Base-by-base conservation (phyloP, 768 basidiomycete species). In the Tricholoma hemisulphureum region DNA sequence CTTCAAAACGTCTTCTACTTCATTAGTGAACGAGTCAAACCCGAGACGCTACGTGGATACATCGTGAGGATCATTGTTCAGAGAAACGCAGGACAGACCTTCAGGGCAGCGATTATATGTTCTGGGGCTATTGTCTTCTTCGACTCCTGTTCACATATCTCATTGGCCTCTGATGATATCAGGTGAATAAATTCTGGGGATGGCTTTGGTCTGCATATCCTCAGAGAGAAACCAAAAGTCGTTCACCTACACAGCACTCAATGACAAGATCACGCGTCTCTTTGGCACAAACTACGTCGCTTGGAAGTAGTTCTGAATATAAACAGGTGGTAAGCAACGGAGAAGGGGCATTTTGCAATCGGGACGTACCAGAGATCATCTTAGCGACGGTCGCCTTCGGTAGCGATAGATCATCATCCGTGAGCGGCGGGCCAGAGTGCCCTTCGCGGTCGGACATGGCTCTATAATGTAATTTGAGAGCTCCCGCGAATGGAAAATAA, bases 71-170 rank as follows among this genome's bases (percentile, higher is more conserved):
- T 56, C 64, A 34, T 53, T 54, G 28, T 46, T 48, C 60, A 46
- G 16, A 26, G 50, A 28, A 13, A 54, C 24, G 26, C 28, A 48
- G 28, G 20, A 73, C 80, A 52, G 56, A 91, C 95, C 78, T 93
- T 93, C 56, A 99, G 78, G 5, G 97, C 97, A 21, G 82, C 77
- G 28, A 98, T 89, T 43, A 98, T 95, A 69, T 99, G 97, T 65
- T 99, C 97, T 1, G 97, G 97, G 4, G 94, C 91, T 65, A 99
- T 98, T 1, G 97, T 99, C 79, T 99, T 99, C 79, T 97, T 98
- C 23, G 93, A 93, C 69, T 96, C 95, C 70, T 93, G 89, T 69
- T 98, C 97, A 68, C 97, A 99, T 60, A 98, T 93, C 63, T 98
- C 93, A 71, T 98, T 98, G 53, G 97, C 93, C 70, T 98, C 94